Percentiles rank a stretch among this genome's conserved stretches.
Conservation (phyloP, 352 stramenopile genomes). For the Globisporangium parvum region DNA sequence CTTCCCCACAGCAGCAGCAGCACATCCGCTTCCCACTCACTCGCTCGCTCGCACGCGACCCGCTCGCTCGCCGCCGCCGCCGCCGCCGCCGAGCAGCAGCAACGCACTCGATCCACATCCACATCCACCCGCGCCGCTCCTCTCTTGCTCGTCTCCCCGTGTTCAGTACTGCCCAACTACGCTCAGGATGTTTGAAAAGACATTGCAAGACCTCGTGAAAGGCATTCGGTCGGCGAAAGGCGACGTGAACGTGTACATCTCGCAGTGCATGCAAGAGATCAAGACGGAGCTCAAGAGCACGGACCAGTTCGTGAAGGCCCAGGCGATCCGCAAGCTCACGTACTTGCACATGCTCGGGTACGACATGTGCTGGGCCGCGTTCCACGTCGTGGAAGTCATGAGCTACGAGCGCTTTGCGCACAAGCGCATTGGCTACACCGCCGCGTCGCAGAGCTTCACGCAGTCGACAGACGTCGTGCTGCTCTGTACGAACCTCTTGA, state of each 20-base stretch:
- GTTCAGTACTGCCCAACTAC: too few relatives aligned
- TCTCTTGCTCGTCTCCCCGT: too few relatives aligned
- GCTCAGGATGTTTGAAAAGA: slow-evolving; percentile 98
- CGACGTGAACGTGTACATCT: slow-evolving; percentile 96
- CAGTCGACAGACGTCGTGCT: slow-evolving; percentile 98
- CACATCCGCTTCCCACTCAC: too few relatives aligned
- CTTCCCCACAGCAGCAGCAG: too few relatives aligned
- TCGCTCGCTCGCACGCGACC: too few relatives aligned
- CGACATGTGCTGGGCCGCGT: slow-evolving; percentile 97
- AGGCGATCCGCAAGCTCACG: slow-evolving; percentile 96
- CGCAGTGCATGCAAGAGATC: slow-evolving; percentile 95
- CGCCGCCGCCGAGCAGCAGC: too few relatives aligned
- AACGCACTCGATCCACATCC: background rate
- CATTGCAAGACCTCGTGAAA: slow-evolving; percentile 97
- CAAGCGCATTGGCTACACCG: slow-evolving; percentile 96
- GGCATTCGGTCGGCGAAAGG: slow-evolving; percentile 96
- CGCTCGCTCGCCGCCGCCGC: background rate
- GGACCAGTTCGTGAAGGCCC: slow-evolving; percentile 95
- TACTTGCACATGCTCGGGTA: slow-evolving; percentile 98
- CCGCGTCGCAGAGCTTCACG: slow-evolving; percentile 94
- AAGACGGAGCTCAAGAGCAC: slow-evolving; percentile 96
- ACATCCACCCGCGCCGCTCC: background rate
- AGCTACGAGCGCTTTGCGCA: slow-evolving; percentile 92
- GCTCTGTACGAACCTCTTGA: slow-evolving; percentile 97
- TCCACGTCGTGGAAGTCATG: slow-evolving; percentile 99